Base-by-base conservation (phyloP, 139 green algal genomes). In the Micractinium conductrix region DNA sequence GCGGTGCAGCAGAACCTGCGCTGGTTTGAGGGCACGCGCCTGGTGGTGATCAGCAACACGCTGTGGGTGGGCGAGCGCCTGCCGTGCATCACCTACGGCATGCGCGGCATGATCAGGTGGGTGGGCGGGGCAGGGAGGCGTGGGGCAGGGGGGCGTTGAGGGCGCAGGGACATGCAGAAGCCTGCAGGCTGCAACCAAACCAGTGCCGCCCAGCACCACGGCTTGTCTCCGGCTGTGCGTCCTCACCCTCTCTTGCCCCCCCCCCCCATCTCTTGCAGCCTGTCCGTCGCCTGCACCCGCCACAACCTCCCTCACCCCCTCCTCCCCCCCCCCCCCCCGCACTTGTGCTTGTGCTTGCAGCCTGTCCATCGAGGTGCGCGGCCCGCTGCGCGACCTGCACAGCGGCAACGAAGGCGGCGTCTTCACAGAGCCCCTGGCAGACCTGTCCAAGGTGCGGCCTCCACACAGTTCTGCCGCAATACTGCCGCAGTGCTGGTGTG, bases 11-110 rank as follows among this genome's bases (percentile, higher is more conserved):
- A 73, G n/a, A 95, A 97, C 91, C 87, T 92, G 78, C 80, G 78
- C 40, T 97, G 92, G 93, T 96, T 97, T 75, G 88, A 93, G 45
- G 95, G 94, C 79, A 93, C 92, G 0, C 44, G 92, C 60, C 85
- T 95, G 9, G 93, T 98, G 42, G 76, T 99, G 58, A 97, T 98
- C 85, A 93, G 81, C 87, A 98, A 98, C 91, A 97, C 96, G 82
- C 84, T 94, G 48, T 98, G 95, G 95, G 93, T 99, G 72, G 95
- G 95, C 16, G 96, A 99, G 88, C 87, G 89, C 50, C 70, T 92
- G 84, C 97, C 97, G 4, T 99, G 97, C 92, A 86, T 99, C n/a
- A 99, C 95, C 0, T 98, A 98, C 87, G 97, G 96, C 88, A 99
- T 98, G 96, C 83, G 94, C 19, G 93, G 95, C 69, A 96, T 96